These are phyloP conservation scores for Schwanniomyces yamadae DNA, from an alignment of 805 yeast genomes.

Conservation along the genomic window DNA sequence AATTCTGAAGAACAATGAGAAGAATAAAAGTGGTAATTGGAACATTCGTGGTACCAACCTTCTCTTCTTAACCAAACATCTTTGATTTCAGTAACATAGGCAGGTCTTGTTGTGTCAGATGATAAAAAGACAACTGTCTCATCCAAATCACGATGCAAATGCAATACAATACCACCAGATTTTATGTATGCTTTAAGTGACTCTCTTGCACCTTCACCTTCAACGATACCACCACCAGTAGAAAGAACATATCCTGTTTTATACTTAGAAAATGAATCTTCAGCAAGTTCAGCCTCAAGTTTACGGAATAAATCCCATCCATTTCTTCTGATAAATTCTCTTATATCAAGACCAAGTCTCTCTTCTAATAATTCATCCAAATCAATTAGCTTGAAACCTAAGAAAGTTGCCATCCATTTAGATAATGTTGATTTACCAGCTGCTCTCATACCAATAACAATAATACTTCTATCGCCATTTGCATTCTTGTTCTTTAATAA, in stretches of 20 bases:
- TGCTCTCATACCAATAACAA: conserved; percentile 96
- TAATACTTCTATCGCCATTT: conserved; percentile 56
- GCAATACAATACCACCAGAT: conserved; percentile 78
- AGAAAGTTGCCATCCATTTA: conserved; percentile 66
- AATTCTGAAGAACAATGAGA: conserved; percentile 59
- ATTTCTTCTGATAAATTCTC: conserved; percentile 55
- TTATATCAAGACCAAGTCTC: conserved; percentile 49
- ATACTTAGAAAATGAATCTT: conserved; percentile 43
- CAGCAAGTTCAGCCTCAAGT: conserved; percentile 58
- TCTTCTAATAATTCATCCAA: conserved; percentile 72
- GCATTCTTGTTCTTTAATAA: conserved; percentile 17
- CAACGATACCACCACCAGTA: conserved; percentile 97
- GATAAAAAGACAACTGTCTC: conserved; percentile 74
- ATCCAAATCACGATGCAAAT: conserved; percentile 82
- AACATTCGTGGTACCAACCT: conserved; percentile 73
- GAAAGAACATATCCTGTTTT: conserved; percentile 66
- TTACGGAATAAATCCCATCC: conserved; percentile 91
- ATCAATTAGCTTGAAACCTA: conserved; percentile 72
- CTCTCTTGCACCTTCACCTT: conserved; percentile 64
- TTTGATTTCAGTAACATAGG: conserved; percentile 74
- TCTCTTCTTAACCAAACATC: conserved; percentile 86
- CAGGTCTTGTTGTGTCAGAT: conserved; percentile 84
- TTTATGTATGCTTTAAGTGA: conserved; percentile 53
- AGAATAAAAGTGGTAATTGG: conserved; percentile 75
- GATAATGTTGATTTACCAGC: conserved; percentile 93